Evolutionary conservation across 129 eudicot genomes (phyloP).

Genomic region (Lactuca sativa): DNA sequence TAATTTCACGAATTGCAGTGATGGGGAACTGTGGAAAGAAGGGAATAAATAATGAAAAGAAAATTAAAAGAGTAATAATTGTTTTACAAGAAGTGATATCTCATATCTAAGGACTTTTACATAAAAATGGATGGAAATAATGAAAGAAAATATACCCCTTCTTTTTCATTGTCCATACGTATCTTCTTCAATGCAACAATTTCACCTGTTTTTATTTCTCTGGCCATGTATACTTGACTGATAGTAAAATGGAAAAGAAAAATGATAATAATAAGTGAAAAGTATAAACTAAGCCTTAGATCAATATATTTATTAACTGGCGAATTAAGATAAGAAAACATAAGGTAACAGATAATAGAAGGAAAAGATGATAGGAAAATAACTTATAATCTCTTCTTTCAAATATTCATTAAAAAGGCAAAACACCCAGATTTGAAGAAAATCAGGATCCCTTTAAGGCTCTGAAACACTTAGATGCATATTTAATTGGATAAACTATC

Average conservation of each 20-base stretch:
- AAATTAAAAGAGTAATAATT: conserved; percentile 11
- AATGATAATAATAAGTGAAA: background rate
- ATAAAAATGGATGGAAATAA: background rate
- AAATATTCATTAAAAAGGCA: too few relatives aligned
- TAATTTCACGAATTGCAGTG: conserved; percentile 71
- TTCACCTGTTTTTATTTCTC: conserved; percentile 55
- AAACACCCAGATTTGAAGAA: background rate
- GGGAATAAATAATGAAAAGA: background rate
- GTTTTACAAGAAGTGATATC: background rate
- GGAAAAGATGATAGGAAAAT: too few relatives aligned
- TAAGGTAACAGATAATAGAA: too few relatives aligned
- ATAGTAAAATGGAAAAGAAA: background rate
- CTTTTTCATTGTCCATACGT: conserved; percentile 57
- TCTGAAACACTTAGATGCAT: background rate
- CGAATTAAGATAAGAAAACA: too few relatives aligned
- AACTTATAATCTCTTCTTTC: too few relatives aligned
- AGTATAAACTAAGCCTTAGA: conserved; percentile 5
- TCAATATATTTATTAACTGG: background rate
- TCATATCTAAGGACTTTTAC: background rate
- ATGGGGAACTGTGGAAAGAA: conserved; percentile 50
- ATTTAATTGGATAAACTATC: too few relatives aligned
- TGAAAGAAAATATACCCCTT: conserved; percentile 43
- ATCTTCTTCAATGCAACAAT: conserved; percentile 72
- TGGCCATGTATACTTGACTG: conserved; percentile 76
- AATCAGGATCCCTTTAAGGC: background rate